Evolutionary conservation across 2,329 filamentous ascomycete genomes (phyloP), one percentile per base, ranked within the genome.

Genomic region (Venturia carpophila): DNA sequence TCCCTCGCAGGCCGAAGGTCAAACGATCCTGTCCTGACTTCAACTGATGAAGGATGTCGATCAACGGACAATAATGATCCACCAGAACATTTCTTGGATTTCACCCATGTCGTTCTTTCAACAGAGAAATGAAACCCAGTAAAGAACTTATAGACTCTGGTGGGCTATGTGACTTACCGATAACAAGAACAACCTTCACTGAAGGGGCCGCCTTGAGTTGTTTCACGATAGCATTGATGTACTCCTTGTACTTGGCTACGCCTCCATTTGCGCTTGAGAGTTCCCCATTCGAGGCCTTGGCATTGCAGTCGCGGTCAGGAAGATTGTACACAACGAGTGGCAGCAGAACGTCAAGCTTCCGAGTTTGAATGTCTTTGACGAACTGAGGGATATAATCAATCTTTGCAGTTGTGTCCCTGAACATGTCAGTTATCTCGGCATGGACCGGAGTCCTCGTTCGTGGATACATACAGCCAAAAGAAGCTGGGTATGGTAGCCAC

Each of bases 301-400:
- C 85, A 17, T 84, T 81, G 70, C 85, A 87, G 71, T 87, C 85
- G 71, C 84, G 82, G 69, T 86, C 84, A 56, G 85, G 85, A 15
- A 87, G 75, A 71, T 87, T 82, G 73, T 87, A 87, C 64, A 87
- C 82, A 64, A 87, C 84, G 64, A 87, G 82, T 1, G 77, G 78
- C 21, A 78, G 79, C 21, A 79, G 77, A 65, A 80, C 77, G 63
- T 72, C 79, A 9, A 79, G 79, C n/a, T 80, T 80, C 34, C 76
- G 79, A 34, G 72, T 74, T 65, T 83, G 83, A 68, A 83, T 82
- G 60, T 82, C 78, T 5, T 72, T 73, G 21, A 82, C 73, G 68
- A 79, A 82, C 0, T 75, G 76, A 3, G 75, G 78, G 73, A 84
- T 78, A 1, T 72, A 73, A 3, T 80, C 77, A 5, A 83, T 79